Evolutionary conservation across 2,329 filamentous ascomycete species (phyloP), one percentile per base, ranked within the genome.

Genomic region (Furcasterigmium sp.): DNA sequence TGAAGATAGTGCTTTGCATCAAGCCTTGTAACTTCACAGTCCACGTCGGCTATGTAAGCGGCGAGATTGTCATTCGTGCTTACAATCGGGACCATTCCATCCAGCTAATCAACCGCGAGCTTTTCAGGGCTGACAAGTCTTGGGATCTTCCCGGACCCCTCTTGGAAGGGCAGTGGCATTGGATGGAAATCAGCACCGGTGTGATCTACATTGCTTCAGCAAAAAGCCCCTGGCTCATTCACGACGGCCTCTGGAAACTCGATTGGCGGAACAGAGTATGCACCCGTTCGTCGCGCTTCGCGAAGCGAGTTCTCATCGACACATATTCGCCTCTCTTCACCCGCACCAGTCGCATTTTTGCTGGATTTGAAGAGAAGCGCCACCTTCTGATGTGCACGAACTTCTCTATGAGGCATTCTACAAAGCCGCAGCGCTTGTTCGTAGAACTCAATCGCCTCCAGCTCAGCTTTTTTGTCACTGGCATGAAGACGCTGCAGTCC

Each of bases 101-200:
- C 2, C 44, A 70, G 38, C 53, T 63, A 6, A 51, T 73, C 4
- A 64, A 64, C 0, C 47, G 55, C 1, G 19, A 53, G 0, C 18
- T 58, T 0, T 69, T 73, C 23, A 48, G 37, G 17, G 36, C 41
- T 1, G 44, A 49, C 0, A 7, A 17, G 0, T 14, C 37, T 3
- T 68, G 60, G 28, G 78, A 82, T 48, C 57, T 84, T 0, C 82
- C 82, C 0, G 50, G 49, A 0, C 54, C 64, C 0, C 60, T 86
- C 0, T 47, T 81, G 0, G 56, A 73, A 0, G 59, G 69, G 7
- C 83, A 75, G 39, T 63, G 75, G 0, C 81, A 86, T 47, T 85
- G 80, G 79, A 60, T 84, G 4, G 63, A 84, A 34, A 11, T 81
- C 0, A 38, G 21, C 0, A 56, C 47, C 0, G 47, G 54, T 0